Base-by-base conservation (phyloP, 2,329 filamentous ascomycete species). In the Biscogniauxia mediterranea region DNA sequence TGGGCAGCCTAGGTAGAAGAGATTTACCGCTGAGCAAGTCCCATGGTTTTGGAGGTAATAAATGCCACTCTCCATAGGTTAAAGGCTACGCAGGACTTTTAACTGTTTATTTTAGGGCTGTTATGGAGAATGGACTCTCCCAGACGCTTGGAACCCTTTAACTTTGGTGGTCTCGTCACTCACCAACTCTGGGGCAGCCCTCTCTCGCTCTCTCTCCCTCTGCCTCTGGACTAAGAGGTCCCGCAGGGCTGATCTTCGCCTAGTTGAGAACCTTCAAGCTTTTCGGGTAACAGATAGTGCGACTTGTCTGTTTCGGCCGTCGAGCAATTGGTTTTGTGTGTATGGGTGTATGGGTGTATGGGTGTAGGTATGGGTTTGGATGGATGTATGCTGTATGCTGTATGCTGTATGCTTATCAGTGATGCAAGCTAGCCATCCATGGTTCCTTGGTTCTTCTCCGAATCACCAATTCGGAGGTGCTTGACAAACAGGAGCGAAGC, bases 351-450 rank as follows among this genome's bases (percentile, higher is more conserved):
- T 23, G n/a, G n/a, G n/a, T n/a, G n/a, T n/a, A n/a, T n/a, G n/a
- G n/a, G n/a, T n/a, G n/a, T n/a, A n/a, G n/a, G 38, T 17, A 32
- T 13, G 23, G 23, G 5, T 23, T 23, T 23, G 23, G 23, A 23
- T 23, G n/a, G n/a, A n/a, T n/a, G n/a, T n/a, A n/a, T n/a, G n/a
- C n/a, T n/a, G n/a, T n/a, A n/a, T 28, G 5, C 26, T 5, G 7
- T 13, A 32, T 32, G 28, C 3, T 32, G 28, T 32, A 64, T 65
- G 63, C 38, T 46, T 46, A 60, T 56, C 63, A 64, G 65, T 67
- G 63, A 67, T 67, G 65, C 63, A 67, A 67, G 60, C 63, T 63
- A 57, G 58, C 38, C 13, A n/a, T 46, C 38, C 13, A n/a, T 46
- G 38, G 38, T 46, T 46, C 15, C 60, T 54, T 55, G 49, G 57